These are phyloP conservation scores for Endocladia muricata DNA, from an alignment of 31 red algal species.

Conservation along the genomic window DNA sequence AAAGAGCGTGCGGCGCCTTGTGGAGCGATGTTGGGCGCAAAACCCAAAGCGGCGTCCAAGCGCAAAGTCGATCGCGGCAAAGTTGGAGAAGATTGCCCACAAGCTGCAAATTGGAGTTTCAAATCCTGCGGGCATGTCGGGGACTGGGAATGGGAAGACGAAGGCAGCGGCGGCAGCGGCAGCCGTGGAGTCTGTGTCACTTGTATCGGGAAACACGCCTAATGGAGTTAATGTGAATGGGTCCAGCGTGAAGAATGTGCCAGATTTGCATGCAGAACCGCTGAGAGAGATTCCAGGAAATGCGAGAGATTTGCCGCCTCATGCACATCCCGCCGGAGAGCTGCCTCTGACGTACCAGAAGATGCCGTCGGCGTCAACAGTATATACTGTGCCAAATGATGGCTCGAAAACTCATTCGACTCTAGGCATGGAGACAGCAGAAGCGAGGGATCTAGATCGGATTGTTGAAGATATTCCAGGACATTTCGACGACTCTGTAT, in stretches of 20 bases:
- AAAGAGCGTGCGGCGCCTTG: conserved; percentile 54
- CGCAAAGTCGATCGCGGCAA: conserved; percentile 62
- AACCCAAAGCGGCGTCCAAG: conserved; percentile 47
- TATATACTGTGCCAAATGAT: conserved; percentile 41
- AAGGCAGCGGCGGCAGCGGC: conserved; percentile 3
- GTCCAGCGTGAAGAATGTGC: neutral
- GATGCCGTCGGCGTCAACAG: conserved; percentile 71
- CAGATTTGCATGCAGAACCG: conserved; percentile 60
- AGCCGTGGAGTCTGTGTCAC: conserved; percentile 9
- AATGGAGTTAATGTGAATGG: neutral
- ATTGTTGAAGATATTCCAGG: conserved; percentile 42
- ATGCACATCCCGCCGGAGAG: conserved; percentile 22
- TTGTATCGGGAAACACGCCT: neutral
- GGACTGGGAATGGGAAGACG: neutral
- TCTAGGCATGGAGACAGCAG: conserved; percentile 32
- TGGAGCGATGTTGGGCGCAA: conserved; percentile 76
- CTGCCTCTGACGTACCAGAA: conserved; percentile 43
- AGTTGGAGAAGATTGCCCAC: conserved; percentile 54
- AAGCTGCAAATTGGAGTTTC: conserved; percentile 21
- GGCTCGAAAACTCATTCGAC: conserved; percentile 55
- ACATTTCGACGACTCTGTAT: conserved; percentile 42
- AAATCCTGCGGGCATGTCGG: neutral
- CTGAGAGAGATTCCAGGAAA: conserved; percentile 21
- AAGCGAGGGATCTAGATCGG: conserved; percentile 42
- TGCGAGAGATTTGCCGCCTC: conserved; percentile 18